Conservation (phyloP, 148 eudicot species). For the Chenopodium berlandieri region DNA sequence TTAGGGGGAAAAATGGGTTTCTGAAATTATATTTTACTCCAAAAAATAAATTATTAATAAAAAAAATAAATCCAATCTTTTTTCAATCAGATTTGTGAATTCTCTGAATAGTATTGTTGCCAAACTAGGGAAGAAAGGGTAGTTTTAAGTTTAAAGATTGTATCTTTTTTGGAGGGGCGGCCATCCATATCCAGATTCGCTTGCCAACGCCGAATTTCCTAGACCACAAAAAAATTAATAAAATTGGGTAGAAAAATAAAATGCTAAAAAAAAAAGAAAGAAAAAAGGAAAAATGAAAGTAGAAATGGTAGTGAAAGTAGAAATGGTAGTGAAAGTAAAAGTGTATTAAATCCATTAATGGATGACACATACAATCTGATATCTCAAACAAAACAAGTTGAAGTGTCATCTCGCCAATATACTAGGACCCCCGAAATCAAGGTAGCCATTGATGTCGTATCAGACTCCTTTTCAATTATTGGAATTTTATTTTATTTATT, state of each 20-base stretch:
- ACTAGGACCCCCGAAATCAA: neutral
- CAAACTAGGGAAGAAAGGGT: neutral
- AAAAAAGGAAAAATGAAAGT: no score
- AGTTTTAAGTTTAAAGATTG: neutral
- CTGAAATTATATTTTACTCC: neutral
- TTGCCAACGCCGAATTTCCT: slow-evolving; percentile 19
- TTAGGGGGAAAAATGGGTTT: no score
- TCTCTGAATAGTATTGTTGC: neutral
- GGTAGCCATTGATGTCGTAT: no score
- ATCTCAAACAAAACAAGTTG: no score
- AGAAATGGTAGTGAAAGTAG: neutral
- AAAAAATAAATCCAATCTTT: slow-evolving; percentile 14
- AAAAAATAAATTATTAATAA: neutral
- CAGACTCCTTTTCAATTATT: no score
- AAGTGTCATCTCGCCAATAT: neutral
- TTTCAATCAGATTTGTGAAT: neutral
- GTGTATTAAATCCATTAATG: no score
- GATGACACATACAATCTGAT: no score
- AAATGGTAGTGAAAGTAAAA: neutral
- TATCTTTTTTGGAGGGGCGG: neutral
- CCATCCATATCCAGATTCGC: slow-evolving; percentile 23
- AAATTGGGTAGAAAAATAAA: neutral
- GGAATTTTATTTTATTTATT: no score
- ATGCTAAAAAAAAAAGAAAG: neutral
- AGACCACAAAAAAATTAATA: slow-evolving; percentile 18